A percentile compares a stretch with the other conserved stretches of the same genome.
Conservation (phyloP, 208 protist species). For the Trypanosomatidae sp. region DNA sequence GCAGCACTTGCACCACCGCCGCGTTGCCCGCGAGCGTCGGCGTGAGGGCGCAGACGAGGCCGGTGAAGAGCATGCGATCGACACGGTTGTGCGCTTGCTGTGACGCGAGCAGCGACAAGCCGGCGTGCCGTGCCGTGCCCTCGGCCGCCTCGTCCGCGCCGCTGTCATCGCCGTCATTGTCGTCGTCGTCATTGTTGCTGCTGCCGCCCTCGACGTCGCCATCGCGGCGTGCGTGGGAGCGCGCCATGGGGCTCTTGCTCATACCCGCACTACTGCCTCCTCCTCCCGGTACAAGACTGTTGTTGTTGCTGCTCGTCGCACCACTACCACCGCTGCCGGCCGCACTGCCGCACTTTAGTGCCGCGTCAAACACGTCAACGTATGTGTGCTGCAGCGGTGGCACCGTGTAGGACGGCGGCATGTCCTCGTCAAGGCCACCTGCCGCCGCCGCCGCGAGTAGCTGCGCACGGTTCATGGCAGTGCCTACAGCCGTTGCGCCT, state of each 20-base stretch:
- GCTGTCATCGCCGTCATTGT: conserved; percentile 25
- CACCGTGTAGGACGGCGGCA: conserved; percentile 62
- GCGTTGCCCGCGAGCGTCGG: conserved; percentile 25
- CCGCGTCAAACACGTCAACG: conserved; percentile 51
- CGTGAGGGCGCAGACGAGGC: conserved; percentile 42
- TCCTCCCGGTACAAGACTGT: background rate
- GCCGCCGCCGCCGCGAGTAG: conserved; percentile 5
- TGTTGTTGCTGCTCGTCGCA: background rate
- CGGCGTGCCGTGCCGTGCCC: conserved; percentile 11
- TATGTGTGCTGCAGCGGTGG: conserved; percentile 37
- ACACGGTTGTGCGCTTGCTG: conserved; percentile 50
- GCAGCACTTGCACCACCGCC: conserved; percentile 16
- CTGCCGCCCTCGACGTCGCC: background rate
- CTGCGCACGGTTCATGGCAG: conserved; percentile 4
- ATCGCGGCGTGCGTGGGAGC: too few relatives aligned
- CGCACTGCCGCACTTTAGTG: conserved; percentile 13
- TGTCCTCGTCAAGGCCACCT: conserved; percentile 8
- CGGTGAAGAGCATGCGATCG: conserved; percentile 65
- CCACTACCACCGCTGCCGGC: conserved; percentile 2
- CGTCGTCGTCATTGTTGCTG: conserved; percentile 7
- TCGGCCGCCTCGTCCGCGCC: conserved; percentile 27
- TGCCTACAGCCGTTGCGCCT: too few relatives aligned
- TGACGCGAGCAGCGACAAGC: conserved; percentile 44
- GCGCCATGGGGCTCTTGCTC: too few relatives aligned
- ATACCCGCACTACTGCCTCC: too few relatives aligned